Conservation (phyloP, 2,329 filamentous ascomycete species). For the Penicillium hordei region DNA sequence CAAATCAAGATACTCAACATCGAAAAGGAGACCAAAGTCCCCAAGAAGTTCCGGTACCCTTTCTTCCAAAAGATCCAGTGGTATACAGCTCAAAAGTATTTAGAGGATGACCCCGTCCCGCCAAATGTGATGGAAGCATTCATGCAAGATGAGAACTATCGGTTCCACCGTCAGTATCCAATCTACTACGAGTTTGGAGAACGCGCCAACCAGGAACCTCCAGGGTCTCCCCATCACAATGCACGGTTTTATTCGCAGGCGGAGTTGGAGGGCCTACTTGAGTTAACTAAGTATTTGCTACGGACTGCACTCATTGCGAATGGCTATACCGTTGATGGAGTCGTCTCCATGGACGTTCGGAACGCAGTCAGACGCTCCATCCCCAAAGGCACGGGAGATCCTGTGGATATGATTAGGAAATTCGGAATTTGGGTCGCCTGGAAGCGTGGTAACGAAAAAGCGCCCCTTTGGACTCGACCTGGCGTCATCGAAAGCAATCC, state of each 20-base stretch:
- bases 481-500: slow-evolving; percentile 54
- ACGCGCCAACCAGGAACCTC: slow-evolving; percentile 51
- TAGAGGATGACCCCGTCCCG: slow-evolving; percentile 65
- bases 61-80: slow-evolving; percentile 70
- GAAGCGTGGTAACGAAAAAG: slow-evolving; percentile 64
- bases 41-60: slow-evolving; percentile 65
- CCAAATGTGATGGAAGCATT: slow-evolving; percentile 56
- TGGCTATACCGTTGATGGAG: slow-evolving; percentile 59
- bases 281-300: slow-evolving; percentile 61
- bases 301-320: slow-evolving; percentile 62
- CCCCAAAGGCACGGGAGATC: slow-evolving; percentile 62
- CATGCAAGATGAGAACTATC: slow-evolving; percentile 52
- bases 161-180: slow-evolving; percentile 55
- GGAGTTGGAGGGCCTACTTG: slow-evolving; percentile 60
- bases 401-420: slow-evolving; percentile 57
- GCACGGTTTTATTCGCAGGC: slow-evolving; percentile 62
- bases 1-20: slow-evolving; percentile 66
- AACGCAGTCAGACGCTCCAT: slow-evolving; percentile 63
- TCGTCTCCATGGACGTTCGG: slow-evolving; percentile 57
- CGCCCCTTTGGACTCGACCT: slow-evolving; percentile 62
- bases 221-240: slow-evolving; percentile 57
- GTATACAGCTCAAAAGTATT: slow-evolving; percentile 64
- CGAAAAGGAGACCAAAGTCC: slow-evolving; percentile 66
- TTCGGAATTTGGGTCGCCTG: slow-evolving; percentile 67
- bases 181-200: slow-evolving; percentile 61